These are phyloP conservation scores for Drechslerella coelobrocha DNA, from an alignment of 2,329 filamentous ascomycete genomes.

Conservation along the genomic window DNA sequence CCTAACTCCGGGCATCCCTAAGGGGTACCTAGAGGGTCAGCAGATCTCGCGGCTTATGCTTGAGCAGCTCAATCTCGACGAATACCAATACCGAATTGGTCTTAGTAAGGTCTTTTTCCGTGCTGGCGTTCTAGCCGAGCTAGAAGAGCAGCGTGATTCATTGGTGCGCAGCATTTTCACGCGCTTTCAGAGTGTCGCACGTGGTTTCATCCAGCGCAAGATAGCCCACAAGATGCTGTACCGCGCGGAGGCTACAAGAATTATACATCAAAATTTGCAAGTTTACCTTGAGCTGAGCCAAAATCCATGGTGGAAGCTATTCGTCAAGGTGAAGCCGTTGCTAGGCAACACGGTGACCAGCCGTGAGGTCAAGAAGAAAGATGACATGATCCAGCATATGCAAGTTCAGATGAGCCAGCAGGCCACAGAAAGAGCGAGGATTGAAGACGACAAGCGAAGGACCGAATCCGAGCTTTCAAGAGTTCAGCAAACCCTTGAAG, in stretches of 20 bases:
- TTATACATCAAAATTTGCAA: constrained; percentile 93
- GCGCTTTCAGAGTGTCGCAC: constrained; percentile 87
- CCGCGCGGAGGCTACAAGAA: constrained; percentile 88
- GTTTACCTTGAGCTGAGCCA: constrained; percentile 87
- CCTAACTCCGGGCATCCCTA: constrained; percentile 84
- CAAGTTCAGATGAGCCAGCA: constrained; percentile 84
- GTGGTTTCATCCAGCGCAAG: constrained; percentile 86
- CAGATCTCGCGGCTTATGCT: constrained; percentile 83
- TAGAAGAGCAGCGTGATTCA: constrained; percentile 93
- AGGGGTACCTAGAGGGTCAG: constrained; percentile 89
- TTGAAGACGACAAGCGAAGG: constrained; percentile 90
- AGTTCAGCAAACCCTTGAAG: constrained; percentile 92
- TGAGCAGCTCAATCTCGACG: constrained; percentile 84
- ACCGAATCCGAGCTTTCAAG: constrained; percentile 85
- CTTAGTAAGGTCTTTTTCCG: constrained; percentile 98
- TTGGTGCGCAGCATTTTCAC: constrained; percentile 94
- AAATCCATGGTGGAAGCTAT: constrained; percentile 97
- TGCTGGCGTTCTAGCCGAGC: constrained; percentile 89
- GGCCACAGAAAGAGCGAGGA: constrained; percentile 72
- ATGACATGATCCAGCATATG: constrained; percentile 88
- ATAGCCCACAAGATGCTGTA: constrained; percentile 93
- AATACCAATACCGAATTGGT: constrained; percentile 86
- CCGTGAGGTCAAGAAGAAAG: constrained; percentile 90
- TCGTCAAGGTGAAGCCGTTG: constrained; percentile 92
- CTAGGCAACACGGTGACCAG: constrained; percentile 90